Conservation (phyloP, 2,329 filamentous ascomycete species). For the Pseudogymnoascus sp. region DNA sequence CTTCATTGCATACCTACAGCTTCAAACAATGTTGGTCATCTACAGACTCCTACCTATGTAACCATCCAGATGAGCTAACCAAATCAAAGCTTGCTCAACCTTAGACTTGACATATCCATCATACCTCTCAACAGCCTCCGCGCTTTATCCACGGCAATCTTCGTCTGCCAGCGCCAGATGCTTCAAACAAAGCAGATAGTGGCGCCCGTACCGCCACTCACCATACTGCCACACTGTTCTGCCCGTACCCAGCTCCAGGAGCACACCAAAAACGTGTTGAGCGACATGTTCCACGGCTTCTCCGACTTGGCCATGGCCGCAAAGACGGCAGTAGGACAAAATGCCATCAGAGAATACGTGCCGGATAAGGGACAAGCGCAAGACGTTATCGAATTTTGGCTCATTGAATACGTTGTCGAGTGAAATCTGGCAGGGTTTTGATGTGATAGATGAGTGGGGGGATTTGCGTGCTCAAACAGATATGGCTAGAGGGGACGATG, state of each 20-base stretch:
- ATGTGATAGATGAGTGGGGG: conserved; percentile 7
- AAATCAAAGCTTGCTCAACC: conserved; percentile 18
- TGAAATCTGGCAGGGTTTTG: conserved; percentile 4
- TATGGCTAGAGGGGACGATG: background rate
- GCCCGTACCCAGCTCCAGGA: conserved; percentile 22
- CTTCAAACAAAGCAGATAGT: conserved; percentile 6
- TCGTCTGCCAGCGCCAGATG: conserved; percentile 22
- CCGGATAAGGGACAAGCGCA: conserved; percentile 15
- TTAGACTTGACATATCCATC: conserved; percentile 23
- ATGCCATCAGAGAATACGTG: conserved; percentile 19
- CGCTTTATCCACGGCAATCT: conserved; percentile 19
- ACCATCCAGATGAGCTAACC: conserved; percentile 9
- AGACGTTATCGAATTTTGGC: conserved; percentile 27
- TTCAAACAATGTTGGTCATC: conserved; percentile 23
- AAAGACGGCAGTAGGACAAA: conserved; percentile 19
- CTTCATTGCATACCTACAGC: conserved; percentile 20
- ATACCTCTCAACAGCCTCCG: conserved; percentile 20
- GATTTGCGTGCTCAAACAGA: background rate
- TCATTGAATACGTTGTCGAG: conserved; percentile 21
- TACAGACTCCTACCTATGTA: background rate
- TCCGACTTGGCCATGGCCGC: conserved; percentile 20
- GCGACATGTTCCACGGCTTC: conserved; percentile 23
- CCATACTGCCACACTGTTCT: conserved; percentile 24
- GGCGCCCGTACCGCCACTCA: conserved; percentile 12
- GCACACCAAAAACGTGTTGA: conserved; percentile 26